A percentile compares a stretch with the other conserved stretches of the same genome.
These are phyloP conservation scores for Dendrobium officinale DNA, from an alignment of 106 monocot species.

Conservation along the genomic window DNA sequence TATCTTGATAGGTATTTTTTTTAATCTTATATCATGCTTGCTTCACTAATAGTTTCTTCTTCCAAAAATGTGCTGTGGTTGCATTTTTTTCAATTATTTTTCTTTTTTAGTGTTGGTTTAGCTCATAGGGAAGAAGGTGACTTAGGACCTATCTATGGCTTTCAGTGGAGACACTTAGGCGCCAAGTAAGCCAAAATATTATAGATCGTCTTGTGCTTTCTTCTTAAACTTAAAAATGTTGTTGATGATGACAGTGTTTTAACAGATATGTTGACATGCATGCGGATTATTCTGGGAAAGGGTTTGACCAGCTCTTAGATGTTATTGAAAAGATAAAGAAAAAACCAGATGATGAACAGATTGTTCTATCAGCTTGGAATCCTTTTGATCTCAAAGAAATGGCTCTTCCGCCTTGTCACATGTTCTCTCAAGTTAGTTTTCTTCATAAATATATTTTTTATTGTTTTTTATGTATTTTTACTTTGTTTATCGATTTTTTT, in stretches of 20 bases:
- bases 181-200: slow-evolving; percentile 54
- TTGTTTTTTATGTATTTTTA: background rate
- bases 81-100: background rate
- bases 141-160: slow-evolving; percentile 93
- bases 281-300: slow-evolving; percentile 88
- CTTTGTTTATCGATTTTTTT: background rate
- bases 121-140: slow-evolving; percentile 83
- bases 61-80: background rate
- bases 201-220: background rate
- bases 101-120: slow-evolving; percentile 57
- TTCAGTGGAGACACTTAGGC: slow-evolving; percentile 99
- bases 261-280: slow-evolving; percentile 83
- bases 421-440: slow-evolving; percentile 84
- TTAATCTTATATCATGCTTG: background rate
- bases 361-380: slow-evolving; percentile 93
- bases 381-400: slow-evolving; percentile 91
- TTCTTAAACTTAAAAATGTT: background rate
- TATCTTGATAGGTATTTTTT: slow-evolving; percentile 71
- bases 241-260: slow-evolving; percentile 8
- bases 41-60: background rate
- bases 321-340: slow-evolving; percentile 91
- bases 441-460: background rate
- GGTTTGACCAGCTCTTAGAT: slow-evolving; percentile 92
- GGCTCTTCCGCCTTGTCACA: slow-evolving; percentile 98
- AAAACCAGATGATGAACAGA: slow-evolving; percentile 85